These are phyloP conservation scores for Gnomoniopsis sp. DNA, from an alignment of 2,329 filamentous ascomycete species.

Conservation along the genomic window DNA sequence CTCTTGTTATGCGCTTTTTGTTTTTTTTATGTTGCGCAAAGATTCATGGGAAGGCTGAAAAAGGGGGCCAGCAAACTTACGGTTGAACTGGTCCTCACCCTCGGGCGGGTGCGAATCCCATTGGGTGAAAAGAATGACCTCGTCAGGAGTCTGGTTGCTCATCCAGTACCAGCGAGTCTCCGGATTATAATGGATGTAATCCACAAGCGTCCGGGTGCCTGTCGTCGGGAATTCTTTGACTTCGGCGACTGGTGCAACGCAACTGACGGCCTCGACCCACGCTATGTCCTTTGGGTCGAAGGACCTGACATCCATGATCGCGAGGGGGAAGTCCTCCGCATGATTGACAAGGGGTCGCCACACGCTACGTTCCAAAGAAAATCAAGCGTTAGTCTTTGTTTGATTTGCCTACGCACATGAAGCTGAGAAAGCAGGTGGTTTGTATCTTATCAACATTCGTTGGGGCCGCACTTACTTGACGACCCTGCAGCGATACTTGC, in stretches of 20 bases:
- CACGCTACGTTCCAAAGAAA: background rate
- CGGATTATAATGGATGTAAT: background rate
- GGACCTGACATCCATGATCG: background rate
- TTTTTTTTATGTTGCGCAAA: no score
- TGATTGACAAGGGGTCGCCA: background rate
- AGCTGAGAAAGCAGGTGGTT: no score
- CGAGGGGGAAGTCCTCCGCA: background rate
- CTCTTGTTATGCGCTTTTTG: no score
- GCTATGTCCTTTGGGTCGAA: background rate
- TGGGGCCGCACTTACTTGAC: background rate
- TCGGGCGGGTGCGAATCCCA: background rate
- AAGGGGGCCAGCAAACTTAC: background rate
- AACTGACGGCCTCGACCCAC: no score
- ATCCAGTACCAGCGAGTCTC: background rate
- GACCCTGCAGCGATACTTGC: background rate
- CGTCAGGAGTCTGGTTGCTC: background rate
- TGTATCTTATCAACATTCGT: no score
- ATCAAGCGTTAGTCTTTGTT: background rate
- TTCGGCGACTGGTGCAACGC: background rate
- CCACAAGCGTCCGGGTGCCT: background rate
- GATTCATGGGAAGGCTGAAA: background rate
- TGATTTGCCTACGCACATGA: no score
- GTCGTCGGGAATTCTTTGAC: background rate
- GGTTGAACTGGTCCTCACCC: background rate
- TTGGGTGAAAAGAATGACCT: background rate